Evolutionary conservation across 225 moss, liverwort and hornwort genomes (phyloP).

Genomic region (Marchantia polymorpha): DNA sequence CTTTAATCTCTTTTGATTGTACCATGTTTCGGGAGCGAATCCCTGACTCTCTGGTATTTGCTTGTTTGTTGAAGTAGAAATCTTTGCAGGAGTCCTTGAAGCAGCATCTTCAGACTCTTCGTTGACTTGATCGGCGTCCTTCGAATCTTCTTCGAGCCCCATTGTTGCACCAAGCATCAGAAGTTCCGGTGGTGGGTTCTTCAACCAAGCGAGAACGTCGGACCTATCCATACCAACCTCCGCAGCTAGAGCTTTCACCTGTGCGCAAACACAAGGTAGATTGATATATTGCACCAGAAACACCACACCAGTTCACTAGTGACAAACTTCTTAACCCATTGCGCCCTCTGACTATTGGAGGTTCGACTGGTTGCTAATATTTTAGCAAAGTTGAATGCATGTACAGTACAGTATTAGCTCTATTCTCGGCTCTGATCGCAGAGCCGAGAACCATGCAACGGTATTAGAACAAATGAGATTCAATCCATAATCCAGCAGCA

Average conservation of each 20-base stretch:
- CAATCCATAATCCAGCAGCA: not conserved
- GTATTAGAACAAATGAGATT: not conserved
- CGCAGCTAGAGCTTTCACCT: slow-evolving; percentile 80
- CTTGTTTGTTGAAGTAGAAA: slow-evolving; percentile 23
- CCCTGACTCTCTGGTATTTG: slow-evolving; percentile 22
- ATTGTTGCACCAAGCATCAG: slow-evolving; percentile 62
- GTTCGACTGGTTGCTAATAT: no score
- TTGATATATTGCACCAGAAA: no score
- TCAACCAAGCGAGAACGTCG: slow-evolving; percentile 76
- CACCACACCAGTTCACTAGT: no score
- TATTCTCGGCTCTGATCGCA: not conserved
- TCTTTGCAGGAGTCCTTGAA: slow-evolving; percentile 9
- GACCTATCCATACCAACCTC: slow-evolving; percentile 77
- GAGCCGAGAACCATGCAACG: not conserved
- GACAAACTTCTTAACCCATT: no score
- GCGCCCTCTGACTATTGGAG: no score
- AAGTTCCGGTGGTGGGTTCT: slow-evolving; percentile 83
- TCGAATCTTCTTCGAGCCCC: slow-evolving; percentile 27
- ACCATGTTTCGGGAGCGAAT: slow-evolving; percentile 58
- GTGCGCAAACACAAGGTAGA: slow-evolving; percentile 1
- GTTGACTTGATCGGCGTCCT: slow-evolving; percentile 23
- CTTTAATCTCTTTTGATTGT: slow-evolving; percentile 64
- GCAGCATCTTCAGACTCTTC: not conserved
- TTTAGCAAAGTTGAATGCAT: not conserved
- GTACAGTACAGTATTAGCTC: not conserved